Evolutionary conservation across 164 flowering plant species (phyloP).

Genomic region (Magnolia kwangsiensis): DNA sequence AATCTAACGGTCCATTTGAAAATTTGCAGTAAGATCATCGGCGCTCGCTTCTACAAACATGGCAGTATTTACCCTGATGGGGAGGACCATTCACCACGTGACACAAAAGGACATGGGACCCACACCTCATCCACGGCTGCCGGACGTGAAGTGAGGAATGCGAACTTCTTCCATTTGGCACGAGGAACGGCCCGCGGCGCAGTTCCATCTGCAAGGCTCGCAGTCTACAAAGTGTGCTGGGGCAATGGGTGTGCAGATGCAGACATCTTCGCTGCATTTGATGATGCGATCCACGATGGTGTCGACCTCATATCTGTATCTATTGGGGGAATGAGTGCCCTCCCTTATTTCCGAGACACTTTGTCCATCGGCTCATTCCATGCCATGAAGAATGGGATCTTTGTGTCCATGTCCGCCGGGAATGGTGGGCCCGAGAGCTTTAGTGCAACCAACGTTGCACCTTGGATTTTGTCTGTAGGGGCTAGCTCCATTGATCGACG

Average conservation of each 20-base stretch:
- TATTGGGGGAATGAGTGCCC: slow-evolving; percentile 33
- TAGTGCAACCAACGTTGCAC: slow-evolving; percentile 48
- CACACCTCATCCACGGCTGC: slow-evolving; percentile 80
- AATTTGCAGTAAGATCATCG: slow-evolving; percentile 40
- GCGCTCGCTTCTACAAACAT: slow-evolving; percentile 26
- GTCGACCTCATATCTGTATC: slow-evolving; percentile 81
- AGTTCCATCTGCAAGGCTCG: slow-evolving; percentile 68
- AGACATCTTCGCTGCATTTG: slow-evolving; percentile 74
- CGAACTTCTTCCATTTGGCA: slow-evolving; percentile 62
- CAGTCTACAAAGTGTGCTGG: slow-evolving; percentile 85
- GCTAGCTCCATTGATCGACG: slow-evolving; percentile 61
- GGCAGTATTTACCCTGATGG: background rate
- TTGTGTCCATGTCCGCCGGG: slow-evolving; percentile 66
- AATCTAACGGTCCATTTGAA: background rate
- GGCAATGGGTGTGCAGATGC: slow-evolving; percentile 52
- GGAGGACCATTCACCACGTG: slow-evolving; percentile 11
- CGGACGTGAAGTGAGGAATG: slow-evolving; percentile 40
- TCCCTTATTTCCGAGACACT: slow-evolving; percentile 30
- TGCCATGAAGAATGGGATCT: slow-evolving; percentile 64
- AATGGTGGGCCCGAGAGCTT: slow-evolving; percentile 52
- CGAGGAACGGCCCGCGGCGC: slow-evolving; percentile 70
- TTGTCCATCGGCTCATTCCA: slow-evolving; percentile 70
- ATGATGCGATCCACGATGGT: slow-evolving; percentile 76
- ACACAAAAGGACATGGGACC: slow-evolving; percentile 68
- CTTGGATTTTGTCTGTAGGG: slow-evolving; percentile 77